phyloP scores from a whole-genome alignment of 1,139 yeast species.

The Saccharomyces hybrid region DNA sequence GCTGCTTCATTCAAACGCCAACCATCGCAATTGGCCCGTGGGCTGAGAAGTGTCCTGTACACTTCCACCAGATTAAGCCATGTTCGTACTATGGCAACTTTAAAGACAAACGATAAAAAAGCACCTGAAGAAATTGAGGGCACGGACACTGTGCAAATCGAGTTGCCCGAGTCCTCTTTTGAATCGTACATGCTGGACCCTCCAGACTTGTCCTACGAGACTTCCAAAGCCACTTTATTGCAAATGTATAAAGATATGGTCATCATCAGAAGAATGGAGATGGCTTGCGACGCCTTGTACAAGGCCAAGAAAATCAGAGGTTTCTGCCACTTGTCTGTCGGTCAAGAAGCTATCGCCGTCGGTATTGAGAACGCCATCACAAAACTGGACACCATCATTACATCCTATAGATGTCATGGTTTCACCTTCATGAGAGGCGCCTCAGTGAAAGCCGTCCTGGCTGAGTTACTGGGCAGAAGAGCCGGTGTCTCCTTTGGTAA shows the following conservation, averaged over 20 bases:
- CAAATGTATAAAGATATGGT: slow-evolving; percentile 97
- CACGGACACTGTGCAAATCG: slow-evolving; percentile 32
- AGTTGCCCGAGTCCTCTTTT: slow-evolving; percentile 71
- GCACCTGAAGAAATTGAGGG: neutral
- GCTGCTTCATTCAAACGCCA: neutral
- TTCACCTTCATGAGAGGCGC: slow-evolving; percentile 95
- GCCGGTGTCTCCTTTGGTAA: slow-evolving; percentile 93
- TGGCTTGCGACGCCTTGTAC: slow-evolving; percentile 96
- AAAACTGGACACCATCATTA: slow-evolving; percentile 76
- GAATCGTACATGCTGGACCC: slow-evolving; percentile 79
- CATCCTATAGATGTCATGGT: slow-evolving; percentile 98
- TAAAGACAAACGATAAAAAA: neutral
- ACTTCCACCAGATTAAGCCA: neutral
- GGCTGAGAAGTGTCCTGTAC: neutral
- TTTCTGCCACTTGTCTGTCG: slow-evolving; percentile 96
- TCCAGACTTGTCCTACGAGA: slow-evolving; percentile 65
- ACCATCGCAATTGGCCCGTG: neutral
- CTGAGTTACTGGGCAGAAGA: slow-evolving; percentile 95
- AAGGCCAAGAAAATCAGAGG: slow-evolving; percentile 98
- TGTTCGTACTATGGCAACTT: slow-evolving; percentile 34
- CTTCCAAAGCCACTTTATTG: slow-evolving; percentile 71
- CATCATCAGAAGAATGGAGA: slow-evolving; percentile 91
- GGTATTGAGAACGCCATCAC: slow-evolving; percentile 95
- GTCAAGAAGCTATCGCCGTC: slow-evolving; percentile 98
- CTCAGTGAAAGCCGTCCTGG: slow-evolving; percentile 79